Conservation (phyloP, 768 basidiomycete genomes). For the Amanita pseudoporphyria region DNA sequence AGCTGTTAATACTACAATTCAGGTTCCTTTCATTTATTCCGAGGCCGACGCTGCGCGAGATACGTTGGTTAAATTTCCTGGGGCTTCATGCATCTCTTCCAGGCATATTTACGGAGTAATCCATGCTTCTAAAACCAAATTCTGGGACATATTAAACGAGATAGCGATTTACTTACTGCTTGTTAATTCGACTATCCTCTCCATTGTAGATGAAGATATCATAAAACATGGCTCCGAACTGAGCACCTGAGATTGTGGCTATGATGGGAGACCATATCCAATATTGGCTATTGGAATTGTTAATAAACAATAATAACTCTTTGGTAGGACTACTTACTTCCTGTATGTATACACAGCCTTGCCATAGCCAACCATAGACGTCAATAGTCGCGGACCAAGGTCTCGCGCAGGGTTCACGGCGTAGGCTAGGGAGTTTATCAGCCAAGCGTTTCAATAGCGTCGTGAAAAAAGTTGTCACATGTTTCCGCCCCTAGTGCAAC, state of each 20-base stretch:
- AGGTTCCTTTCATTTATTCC: too few relatives aligned
- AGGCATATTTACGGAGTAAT: too few relatives aligned
- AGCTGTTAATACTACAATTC: too few relatives aligned
- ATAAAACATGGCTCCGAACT: constrained; percentile 40
- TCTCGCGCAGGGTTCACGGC: constrained; percentile 29
- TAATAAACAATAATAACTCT: constrained; percentile 24
- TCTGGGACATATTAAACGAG: too few relatives aligned
- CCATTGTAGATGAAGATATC: too few relatives aligned
- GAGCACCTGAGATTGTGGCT: constrained; percentile 52
- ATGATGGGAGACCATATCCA: constrained; percentile 63
- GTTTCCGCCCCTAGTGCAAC: constrained; percentile 53
- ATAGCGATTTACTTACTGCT: too few relatives aligned
- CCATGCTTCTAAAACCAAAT: too few relatives aligned
- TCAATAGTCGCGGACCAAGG: constrained; percentile 57
- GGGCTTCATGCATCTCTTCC: too few relatives aligned
- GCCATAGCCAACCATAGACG: constrained; percentile 66
- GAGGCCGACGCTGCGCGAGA: too few relatives aligned
- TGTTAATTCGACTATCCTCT: too few relatives aligned
- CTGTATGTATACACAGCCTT: too few relatives aligned
- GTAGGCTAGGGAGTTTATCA: constrained; percentile 15
- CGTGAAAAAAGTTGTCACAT: constrained; percentile 10
- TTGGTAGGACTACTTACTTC: constrained; percentile 24
- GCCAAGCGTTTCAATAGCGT: neutral
- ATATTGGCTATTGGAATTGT: constrained; percentile 70
- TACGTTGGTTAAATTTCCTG: too few relatives aligned